phyloP scores from a whole-genome alignment of 192 early-diverging fungal genomes.

The Umbelopsis isabellina region DNA sequence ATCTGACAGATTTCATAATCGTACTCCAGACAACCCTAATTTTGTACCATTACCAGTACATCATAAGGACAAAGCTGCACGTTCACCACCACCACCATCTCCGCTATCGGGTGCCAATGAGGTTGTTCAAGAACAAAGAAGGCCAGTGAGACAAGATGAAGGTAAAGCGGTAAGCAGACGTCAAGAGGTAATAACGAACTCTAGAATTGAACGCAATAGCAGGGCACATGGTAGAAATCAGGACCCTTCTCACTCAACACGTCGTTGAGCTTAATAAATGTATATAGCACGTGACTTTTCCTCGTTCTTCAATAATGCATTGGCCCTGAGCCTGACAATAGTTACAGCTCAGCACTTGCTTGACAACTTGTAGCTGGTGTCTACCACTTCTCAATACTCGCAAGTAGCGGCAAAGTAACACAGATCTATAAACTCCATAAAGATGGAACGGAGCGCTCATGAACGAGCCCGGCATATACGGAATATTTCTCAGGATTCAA shows the following conservation, averaged over 20 bases:
- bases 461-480: not conserved
- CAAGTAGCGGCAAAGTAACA: not conserved
- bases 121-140: not conserved
- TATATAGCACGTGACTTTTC: not conserved
- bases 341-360: no score
- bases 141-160: not conserved
- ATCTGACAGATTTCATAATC: not conserved
- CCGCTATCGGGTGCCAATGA: not conserved
- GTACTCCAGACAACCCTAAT: constrained; percentile 1
- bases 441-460: not conserved
- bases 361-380: no score
- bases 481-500: constrained; percentile 19
- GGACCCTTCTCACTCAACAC: not conserved
- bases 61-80: not conserved
- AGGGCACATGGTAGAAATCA: not conserved
- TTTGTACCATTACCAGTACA: not conserved
- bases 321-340: no score
- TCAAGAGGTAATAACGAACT: constrained; percentile 3
- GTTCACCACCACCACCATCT: not conserved
- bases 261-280: not conserved
- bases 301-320: no score
- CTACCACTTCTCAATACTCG: not conserved
- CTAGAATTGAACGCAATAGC: constrained; percentile 14
- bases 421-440: not conserved
- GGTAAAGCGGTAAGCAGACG: not conserved